These are phyloP conservation scores for Carex arenaria DNA, from an alignment of 202 grass and related monocot genomes.

Conservation along the genomic window DNA sequence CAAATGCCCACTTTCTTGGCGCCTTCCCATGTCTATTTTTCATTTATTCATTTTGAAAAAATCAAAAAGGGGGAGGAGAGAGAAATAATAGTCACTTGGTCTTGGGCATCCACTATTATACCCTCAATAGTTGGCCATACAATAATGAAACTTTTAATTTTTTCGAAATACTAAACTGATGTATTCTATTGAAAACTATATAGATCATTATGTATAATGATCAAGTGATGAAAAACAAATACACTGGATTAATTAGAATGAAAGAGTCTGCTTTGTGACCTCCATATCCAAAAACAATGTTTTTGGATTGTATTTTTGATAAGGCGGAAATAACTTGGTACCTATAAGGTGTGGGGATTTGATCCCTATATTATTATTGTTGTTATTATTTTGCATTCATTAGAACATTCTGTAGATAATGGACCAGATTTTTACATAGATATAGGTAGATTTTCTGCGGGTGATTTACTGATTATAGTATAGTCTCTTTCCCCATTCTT, in stretches of 20 bases:
- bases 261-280: background rate
- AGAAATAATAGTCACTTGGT: no score
- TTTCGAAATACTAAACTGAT: no score
- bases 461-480: background rate
- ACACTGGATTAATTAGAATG: background rate
- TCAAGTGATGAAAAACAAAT: background rate
- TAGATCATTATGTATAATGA: background rate
- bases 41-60: background rate
- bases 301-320: background rate
- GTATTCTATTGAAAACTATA: background rate
- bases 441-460: background rate
- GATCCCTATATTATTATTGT: background rate
- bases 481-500: background rate
- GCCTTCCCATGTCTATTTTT: background rate
- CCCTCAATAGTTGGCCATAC: no score
- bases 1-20: background rate
- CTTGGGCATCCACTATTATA: no score
- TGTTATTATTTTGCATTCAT: background rate
- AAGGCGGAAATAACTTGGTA: background rate
- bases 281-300: background rate
- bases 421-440: background rate
- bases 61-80: no score
- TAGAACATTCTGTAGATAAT: background rate
- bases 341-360: background rate
- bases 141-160: no score